Evolutionary conservation across 805 yeast genomes (phyloP).

Genomic region (Jamesozyma piceae): DNA sequence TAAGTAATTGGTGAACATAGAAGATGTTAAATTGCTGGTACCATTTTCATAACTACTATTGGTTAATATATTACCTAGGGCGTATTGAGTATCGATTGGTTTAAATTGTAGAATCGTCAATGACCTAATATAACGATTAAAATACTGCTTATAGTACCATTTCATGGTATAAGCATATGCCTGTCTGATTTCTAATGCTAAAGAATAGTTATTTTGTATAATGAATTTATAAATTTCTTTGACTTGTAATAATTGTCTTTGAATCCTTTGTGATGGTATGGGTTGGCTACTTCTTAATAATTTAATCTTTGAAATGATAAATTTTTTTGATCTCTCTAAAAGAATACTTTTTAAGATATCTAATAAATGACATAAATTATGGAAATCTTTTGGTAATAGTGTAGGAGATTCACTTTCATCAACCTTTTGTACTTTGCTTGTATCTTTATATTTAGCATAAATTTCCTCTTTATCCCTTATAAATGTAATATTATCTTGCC

Average conservation of each 20-base stretch:
- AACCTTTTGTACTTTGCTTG: no score
- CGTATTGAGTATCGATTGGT: constrained; percentile 44
- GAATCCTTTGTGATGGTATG: constrained; percentile 65
- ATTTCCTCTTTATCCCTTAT: constrained; percentile 50
- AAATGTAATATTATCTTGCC: constrained; percentile 58
- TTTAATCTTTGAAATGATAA: constrained; percentile 55
- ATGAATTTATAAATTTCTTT: constrained; percentile 55
- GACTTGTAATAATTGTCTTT: constrained; percentile 53
- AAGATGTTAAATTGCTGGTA: constrained; percentile 14
- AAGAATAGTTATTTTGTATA: constrained; percentile 41
- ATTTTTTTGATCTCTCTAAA: constrained; percentile 68
- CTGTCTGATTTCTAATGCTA: constrained; percentile 63
- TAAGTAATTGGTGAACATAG: constrained; percentile 23
- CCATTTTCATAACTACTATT: constrained; percentile 9
- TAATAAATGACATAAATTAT: constrained; percentile 24
- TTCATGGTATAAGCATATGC: constrained; percentile 85
- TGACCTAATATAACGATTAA: constrained; percentile 66
- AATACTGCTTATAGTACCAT: constrained; percentile 83
- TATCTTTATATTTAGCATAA: constrained; percentile 34
- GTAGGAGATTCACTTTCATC: neutral
- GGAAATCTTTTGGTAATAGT: constrained; percentile 23
- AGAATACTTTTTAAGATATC: constrained; percentile 50
- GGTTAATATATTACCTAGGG: constrained; percentile 41
- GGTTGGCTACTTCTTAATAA: constrained; percentile 51
- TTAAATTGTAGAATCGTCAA: constrained; percentile 53